Evolutionary conservation across 768 basidiomycete species (phyloP), one percentile per base, ranked within the genome.

Genomic region (Lactarius trivialis): DNA sequence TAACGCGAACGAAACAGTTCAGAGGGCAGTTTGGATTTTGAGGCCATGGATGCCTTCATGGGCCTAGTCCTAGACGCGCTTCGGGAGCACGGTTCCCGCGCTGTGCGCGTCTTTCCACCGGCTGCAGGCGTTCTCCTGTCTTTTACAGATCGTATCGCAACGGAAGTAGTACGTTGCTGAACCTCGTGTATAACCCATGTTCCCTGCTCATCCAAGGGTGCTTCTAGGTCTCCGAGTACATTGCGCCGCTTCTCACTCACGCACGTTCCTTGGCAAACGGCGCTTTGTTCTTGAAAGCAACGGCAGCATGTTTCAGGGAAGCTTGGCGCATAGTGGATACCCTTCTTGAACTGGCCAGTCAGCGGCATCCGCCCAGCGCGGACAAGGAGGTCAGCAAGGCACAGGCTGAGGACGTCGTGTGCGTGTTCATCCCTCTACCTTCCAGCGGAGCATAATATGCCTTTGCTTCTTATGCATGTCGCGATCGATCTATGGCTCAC

Each of bases 11-110:
- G 33, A 39, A 36, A 24, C 37, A 68, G 67, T 21, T 39, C 54
- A 39, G 34, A 30, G 14, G 76, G 79, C 36, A 75, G 77, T 43
- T 80, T 98, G 36, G 85, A 91, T 71, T 98, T 99, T 71, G 87
- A 86, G 28, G 83, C 96, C 1, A 98, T 99, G 97, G 93, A 96
- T 71, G 81, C 77, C 24, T 98, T 95, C 74, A 93, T 98, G 77
- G 76, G 76, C 1, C 79, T 80, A 48, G 77, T 94, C 12, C 70
- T 95, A 7, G 71, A 75, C 8, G 79, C 88, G 4, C 79, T 98
- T 21, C 71, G 75, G 3, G 84, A 87, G 43, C 87, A 98, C 65
- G 95, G 94, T 0, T 78, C 85, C 0, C 78, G 88, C 36, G 94
- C 93, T 12, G 85, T 88, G 8, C 80, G 88, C 26, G 88, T 98